Evolutionary conservation across 305 asterid species (phyloP), one percentile per base, ranked within the genome.

Genomic region (Solanum hybrid): DNA sequence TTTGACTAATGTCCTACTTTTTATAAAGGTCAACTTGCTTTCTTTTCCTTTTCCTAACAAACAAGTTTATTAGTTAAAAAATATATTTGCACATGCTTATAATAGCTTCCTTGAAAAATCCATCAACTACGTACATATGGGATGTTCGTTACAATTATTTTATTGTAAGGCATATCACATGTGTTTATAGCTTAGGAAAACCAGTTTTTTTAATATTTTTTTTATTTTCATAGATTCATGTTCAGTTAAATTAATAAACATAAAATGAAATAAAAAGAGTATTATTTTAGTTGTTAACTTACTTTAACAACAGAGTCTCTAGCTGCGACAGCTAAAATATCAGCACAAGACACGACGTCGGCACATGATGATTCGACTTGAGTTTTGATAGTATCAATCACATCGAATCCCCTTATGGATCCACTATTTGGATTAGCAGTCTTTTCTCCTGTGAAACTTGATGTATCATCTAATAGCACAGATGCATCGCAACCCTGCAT

Each of bases 401-500:
- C 94, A 2, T 94, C 91, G 22, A 95, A 91, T 26, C 98, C 98
- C 69, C 98, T 93, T 84, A 96, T 12, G 0, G 98, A 96, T 89
- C 95, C 94, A 24, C 40, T 91, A 87, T 96, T 96, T 0, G 98
- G 97, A 9, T 57, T 91, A 0, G 98, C 98, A 2, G 89, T 92
- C 84, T 95, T 89, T 10, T 95, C 98, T 35, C 98, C 98, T 0
- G 96, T 94, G 79, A 96, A 94, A 74, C 22, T 94, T 8, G 95
- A 91, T 0, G 93, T 94, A 91, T 95, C 95, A 71, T 92, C 96
- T 6, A 96, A 90, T 75, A 96, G 61, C 39, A 95, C 93, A 0
- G 97, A 96, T 51, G 93, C 98, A 29, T 96, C 98, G 35, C 98
- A 96, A n/a, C 98, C 98, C 98, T 95, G 89, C n/a, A 74, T 4